Percentiles rank a stretch among this genome's conserved stretches.
phyloP scores from a whole-genome alignment of 164 flowering plant genomes.

The Nymphaea thermarum region DNA sequence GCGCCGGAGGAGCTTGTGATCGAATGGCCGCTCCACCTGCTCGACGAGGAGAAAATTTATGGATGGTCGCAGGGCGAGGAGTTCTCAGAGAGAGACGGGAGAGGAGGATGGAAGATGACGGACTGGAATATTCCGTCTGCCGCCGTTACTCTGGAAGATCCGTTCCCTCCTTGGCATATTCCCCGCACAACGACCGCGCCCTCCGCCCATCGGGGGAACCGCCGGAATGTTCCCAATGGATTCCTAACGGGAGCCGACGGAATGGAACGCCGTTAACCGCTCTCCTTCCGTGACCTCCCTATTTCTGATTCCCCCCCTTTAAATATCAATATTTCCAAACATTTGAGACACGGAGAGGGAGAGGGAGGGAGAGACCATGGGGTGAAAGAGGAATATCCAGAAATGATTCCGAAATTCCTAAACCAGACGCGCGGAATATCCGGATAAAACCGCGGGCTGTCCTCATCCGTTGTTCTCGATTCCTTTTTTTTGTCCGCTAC shows the following conservation, averaged over 20 bases:
- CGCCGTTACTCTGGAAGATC: background rate
- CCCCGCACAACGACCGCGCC: background rate
- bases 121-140: background rate
- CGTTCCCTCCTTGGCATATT: background rate
- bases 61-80: background rate
- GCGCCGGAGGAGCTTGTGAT: background rate
- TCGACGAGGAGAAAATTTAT: background rate
- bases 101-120: background rate
- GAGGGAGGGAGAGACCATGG: too few relatives aligned
- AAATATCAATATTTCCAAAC: background rate
- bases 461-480: too few relatives aligned
- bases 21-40: background rate
- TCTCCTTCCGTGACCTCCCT: background rate
- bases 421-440: background rate
- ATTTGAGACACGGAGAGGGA: background rate
- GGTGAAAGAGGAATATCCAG: background rate
- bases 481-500: too few relatives aligned
- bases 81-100: background rate
- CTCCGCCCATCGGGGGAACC: background rate
- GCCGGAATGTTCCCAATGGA: background rate
- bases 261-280: background rate
- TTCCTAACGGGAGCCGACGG: background rate
- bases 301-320: background rate
- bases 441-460: background rate
- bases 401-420: background rate